Conservation (phyloP, 2,329 filamentous ascomycete genomes). For the Emericellopsis cladophorae region DNA sequence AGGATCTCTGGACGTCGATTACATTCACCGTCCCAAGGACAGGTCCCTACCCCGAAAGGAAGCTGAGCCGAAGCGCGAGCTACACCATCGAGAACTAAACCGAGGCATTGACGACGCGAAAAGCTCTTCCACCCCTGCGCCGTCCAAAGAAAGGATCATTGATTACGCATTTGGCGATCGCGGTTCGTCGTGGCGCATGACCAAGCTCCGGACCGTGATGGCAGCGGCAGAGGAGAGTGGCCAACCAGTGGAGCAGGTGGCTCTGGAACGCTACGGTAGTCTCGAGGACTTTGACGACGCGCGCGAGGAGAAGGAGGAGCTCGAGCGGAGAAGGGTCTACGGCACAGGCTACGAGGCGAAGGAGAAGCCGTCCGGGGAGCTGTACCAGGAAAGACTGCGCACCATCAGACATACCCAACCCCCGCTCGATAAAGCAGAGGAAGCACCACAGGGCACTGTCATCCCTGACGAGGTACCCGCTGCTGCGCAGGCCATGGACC, state of each 20-base stretch:
- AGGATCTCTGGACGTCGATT: conserved; percentile 71
- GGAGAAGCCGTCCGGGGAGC: conserved; percentile 75
- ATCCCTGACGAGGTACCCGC: conserved; percentile 35
- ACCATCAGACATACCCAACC: conserved; percentile 26
- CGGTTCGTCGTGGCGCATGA: conserved; percentile 94
- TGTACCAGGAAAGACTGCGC: conserved; percentile 66
- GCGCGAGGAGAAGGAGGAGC: conserved; percentile 80
- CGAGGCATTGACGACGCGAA: conserved; percentile 12
- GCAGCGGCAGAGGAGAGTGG: conserved; percentile 62
- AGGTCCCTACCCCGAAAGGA: conserved; percentile 30
- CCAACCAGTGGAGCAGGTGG: conserved; percentile 67
- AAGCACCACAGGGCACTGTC: conserved; percentile 39
- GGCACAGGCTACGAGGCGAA: conserved; percentile 76
- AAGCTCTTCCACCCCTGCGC: not conserved
- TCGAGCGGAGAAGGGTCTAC: conserved; percentile 73
- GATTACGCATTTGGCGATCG: conserved; percentile 80
- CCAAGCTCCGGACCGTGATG: conserved; percentile 79
- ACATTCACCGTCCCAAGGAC: conserved; percentile 49
- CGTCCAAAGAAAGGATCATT: conserved; percentile 33
- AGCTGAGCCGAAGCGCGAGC: conserved; percentile 52
- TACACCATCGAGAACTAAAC: conserved; percentile 65
- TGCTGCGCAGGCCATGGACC: conserved; percentile 42
- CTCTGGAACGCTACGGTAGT: conserved; percentile 68
- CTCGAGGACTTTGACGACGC: conserved; percentile 83
- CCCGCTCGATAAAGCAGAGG: conserved; percentile 4